Conservation (phyloP, 768 basidiomycete species). For the Suillus brevipes region DNA sequence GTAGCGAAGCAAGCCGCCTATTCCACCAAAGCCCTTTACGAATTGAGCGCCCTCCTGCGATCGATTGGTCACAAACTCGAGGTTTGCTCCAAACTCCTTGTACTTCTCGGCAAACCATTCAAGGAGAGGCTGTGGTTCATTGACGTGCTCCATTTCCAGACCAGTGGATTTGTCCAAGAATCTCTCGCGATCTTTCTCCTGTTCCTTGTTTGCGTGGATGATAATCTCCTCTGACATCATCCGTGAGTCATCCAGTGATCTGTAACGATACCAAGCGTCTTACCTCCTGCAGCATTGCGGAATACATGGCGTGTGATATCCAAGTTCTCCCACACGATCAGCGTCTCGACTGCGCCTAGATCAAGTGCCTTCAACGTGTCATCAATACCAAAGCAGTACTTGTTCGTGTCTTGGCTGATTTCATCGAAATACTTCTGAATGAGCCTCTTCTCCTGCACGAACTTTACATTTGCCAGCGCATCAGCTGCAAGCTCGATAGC, state of each 20-base stretch:
- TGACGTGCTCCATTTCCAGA: constrained; percentile 88
- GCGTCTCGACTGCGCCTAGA: constrained; percentile 93
- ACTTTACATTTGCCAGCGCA: constrained; percentile 96
- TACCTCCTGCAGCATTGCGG: constrained; percentile 90
- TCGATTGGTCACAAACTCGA: constrained; percentile 95
- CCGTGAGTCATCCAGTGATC: neutral
- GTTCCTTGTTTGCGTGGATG: constrained; percentile 75
- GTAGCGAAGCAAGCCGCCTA: constrained; percentile 93
- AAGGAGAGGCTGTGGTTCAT: constrained; percentile 82
- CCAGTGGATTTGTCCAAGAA: constrained; percentile 95
- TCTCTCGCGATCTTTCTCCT: constrained; percentile 92
- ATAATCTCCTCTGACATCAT: constrained; percentile 70
- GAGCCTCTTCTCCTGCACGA: constrained; percentile 97
- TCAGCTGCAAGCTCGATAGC: constrained; percentile 97
- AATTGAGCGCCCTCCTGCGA: constrained; percentile 98
- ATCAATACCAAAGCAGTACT: constrained; percentile 96
- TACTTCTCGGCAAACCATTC: constrained; percentile 99
- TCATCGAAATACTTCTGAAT: constrained; percentile 99
- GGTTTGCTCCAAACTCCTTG: constrained; percentile 93
- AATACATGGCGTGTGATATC: constrained; percentile 87
- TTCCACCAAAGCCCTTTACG: constrained; percentile 98
- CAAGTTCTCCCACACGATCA: constrained; percentile 98
- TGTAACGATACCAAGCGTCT: constrained; percentile 17
- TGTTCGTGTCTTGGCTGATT: constrained; percentile 95
- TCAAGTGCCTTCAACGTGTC: constrained; percentile 97